Base-by-base conservation (phyloP, 2,329 filamentous ascomycete species). In the Shiraia sp. region DNA sequence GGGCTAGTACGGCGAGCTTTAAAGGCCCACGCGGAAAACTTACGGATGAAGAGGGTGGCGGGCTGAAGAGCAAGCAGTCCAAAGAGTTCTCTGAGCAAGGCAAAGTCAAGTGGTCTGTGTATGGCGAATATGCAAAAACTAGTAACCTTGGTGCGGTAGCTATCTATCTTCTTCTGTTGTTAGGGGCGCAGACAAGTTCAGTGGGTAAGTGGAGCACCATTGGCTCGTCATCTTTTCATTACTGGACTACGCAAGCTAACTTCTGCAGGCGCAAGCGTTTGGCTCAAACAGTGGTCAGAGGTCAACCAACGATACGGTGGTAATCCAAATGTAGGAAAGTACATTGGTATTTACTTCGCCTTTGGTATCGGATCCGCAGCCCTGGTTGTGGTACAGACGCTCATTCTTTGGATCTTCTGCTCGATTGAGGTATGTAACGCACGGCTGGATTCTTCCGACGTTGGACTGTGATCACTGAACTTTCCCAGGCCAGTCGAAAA, bases 391-490 rank as follows among this genome's bases (percentile, higher is more conserved):
- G 65, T 95, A 22, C 93, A 97, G 72, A 97, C 92, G 5, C 75
- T 99, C 56, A 90, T 99, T 51, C 78, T 99, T 19, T 99, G 93
- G 93, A 97, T 99, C 54, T 97, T 99, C 75, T 99, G 95, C 74
- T 97, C 93, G 4, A 99, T 99, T 50, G 93, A 99, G 81, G 87
- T 89, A 75, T 62, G 76, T 68, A n/a, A 32, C 40, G 36, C 49
- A 46, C 32, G 34, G 40, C 28, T 36, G 41, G 29, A 40, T 38
- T 34, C 28, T 19, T 28, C 17, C 31, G 15, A 33, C 12, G 23
- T 10, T 36, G 14, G 25, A 54, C 46, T 27, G 33, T 32, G 30
- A 51, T 61, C 68, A 34, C n/a, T n/a, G 68, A 53, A 43, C 57
- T 34, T 26, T 44, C 40, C 34, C 51, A 89, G 83, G 93, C 93